Percentiles rank a stretch among this genome's conserved stretches.
Evolutionary conservation across 1,284 basidiomycete species (phyloP).

Genomic region (Austroboletus novae-zelandiae): DNA sequence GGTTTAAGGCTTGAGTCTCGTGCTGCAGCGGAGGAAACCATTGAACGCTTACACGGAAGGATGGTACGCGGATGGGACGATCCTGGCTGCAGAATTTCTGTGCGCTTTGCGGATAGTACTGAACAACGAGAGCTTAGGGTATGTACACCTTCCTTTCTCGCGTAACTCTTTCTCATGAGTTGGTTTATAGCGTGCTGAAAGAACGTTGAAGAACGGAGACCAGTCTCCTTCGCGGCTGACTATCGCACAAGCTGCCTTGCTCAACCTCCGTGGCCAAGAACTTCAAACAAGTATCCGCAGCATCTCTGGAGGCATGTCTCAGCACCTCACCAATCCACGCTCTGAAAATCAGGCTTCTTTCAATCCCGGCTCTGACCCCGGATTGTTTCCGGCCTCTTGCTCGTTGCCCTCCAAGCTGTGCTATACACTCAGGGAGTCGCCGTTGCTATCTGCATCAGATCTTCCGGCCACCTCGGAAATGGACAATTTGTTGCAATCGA

Average conservation of each 20-base stretch:
- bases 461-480: constrained; percentile 15
- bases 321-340: constrained; percentile 1
- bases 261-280: constrained; percentile 70
- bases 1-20: constrained; percentile 61
- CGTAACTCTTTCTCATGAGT: background rate
- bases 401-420: constrained; percentile 23
- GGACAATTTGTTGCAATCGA: constrained; percentile 24
- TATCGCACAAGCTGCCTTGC: constrained; percentile 70
- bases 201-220: constrained; percentile 52
- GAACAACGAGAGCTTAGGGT: constrained; percentile 49
- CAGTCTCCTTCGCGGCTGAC: constrained; percentile 61
- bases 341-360: constrained; percentile 5
- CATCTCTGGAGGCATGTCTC: background rate
- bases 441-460: constrained; percentile 12
- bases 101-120: constrained; percentile 68
- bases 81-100: constrained; percentile 66
- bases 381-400: constrained; percentile 12
- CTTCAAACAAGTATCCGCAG: constrained; percentile 22
- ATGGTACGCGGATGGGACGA: constrained; percentile 77
- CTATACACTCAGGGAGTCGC: constrained; percentile 15
- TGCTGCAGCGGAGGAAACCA: constrained; percentile 64
- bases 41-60: constrained; percentile 69
- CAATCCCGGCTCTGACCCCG: background rate
- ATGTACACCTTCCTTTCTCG: constrained; percentile 16
- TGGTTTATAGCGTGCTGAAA: constrained; percentile 40